Percentiles rank a stretch among this genome's conserved stretches.
These are phyloP conservation scores for Punctularia strigosozonata DNA, from an alignment of 768 basidiomycete genomes.

Conservation along the genomic window DNA sequence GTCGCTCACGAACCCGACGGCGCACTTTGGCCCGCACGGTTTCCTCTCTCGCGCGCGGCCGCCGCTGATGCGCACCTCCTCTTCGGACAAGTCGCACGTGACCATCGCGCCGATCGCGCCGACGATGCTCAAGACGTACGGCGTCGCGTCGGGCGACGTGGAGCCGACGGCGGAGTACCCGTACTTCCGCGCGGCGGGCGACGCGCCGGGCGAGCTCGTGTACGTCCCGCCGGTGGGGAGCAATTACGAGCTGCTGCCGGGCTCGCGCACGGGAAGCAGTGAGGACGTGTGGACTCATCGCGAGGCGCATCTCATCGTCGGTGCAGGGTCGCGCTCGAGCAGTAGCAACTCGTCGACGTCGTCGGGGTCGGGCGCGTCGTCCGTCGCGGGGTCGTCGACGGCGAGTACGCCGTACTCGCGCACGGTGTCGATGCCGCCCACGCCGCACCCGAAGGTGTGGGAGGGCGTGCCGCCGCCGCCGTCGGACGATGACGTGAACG, in stretches of 20 bases:
- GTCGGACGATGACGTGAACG: constrained; percentile 20
- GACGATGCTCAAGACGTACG: constrained; percentile 77
- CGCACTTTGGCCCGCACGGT: constrained; percentile 2
- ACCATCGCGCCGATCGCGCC: constrained; percentile 68
- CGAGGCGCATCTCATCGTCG: constrained; percentile 24
- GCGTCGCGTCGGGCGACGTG: constrained; percentile 31
- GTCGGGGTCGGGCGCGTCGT: constrained; percentile 5
- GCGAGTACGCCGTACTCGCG: constrained; percentile 2
- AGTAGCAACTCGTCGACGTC: constrained; percentile 9
- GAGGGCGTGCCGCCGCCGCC: background rate
- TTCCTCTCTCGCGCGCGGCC: constrained; percentile 15
- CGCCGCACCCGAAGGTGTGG: constrained; percentile 1
- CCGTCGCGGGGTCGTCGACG: background rate
- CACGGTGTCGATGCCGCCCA: constrained; percentile 7
- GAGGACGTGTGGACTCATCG: constrained; percentile 24
- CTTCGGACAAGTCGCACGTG: constrained; percentile 37
- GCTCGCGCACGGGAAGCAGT: constrained; percentile 8
- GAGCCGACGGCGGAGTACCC: constrained; percentile 15
- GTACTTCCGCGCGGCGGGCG: constrained; percentile 7
- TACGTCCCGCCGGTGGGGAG: constrained; percentile 44
- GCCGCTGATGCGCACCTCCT: constrained; percentile 19
- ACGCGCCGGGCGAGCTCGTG: constrained; percentile 54
- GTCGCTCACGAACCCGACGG: constrained; percentile 22
- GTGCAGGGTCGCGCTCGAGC: constrained; percentile 10
- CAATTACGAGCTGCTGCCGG: constrained; percentile 13